Conservation (phyloP, 345 rosid species). For the Raphanus sativus region DNA sequence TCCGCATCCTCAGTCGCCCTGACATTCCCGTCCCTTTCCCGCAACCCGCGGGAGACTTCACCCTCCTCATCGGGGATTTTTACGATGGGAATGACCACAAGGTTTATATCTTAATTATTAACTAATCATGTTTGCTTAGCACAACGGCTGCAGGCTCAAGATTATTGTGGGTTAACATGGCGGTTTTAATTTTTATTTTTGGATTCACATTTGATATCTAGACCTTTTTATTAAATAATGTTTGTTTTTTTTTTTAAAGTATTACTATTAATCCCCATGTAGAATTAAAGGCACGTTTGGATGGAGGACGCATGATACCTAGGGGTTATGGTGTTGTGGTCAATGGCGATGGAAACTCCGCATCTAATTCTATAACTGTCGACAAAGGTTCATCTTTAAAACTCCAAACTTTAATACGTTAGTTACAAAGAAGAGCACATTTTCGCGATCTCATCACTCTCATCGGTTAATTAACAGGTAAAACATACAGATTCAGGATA, state of each 20-base stretch:
- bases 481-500: slow-evolving; percentile 73
- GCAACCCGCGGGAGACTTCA: slow-evolving; percentile 71
- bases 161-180: neutral
- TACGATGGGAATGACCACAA: slow-evolving; percentile 51
- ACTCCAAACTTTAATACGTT: neutral
- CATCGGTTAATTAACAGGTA: slow-evolving; percentile 41
- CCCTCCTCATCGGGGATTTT: slow-evolving; percentile 85
- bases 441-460: neutral
- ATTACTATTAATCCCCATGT: neutral
- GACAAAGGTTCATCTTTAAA: slow-evolving; percentile 46
- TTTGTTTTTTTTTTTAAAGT: too few relatives aligned
- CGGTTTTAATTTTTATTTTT: neutral
- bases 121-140: neutral
- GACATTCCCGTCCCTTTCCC: slow-evolving; percentile 81
- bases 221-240: too few relatives aligned
- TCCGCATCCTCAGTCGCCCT: slow-evolving; percentile 78
- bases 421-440: neutral
- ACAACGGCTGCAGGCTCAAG: neutral
- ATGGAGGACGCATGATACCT: slow-evolving; percentile 56
- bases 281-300: slow-evolving; percentile 56
- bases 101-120: slow-evolving; percentile 38
- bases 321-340: slow-evolving; percentile 56
- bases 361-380: slow-evolving; percentile 50
- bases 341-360: slow-evolving; percentile 59
- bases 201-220: too few relatives aligned